phyloP scores from a whole-genome alignment of 169 alveolate genomes.

The Cryptosporidium sp. region DNA sequence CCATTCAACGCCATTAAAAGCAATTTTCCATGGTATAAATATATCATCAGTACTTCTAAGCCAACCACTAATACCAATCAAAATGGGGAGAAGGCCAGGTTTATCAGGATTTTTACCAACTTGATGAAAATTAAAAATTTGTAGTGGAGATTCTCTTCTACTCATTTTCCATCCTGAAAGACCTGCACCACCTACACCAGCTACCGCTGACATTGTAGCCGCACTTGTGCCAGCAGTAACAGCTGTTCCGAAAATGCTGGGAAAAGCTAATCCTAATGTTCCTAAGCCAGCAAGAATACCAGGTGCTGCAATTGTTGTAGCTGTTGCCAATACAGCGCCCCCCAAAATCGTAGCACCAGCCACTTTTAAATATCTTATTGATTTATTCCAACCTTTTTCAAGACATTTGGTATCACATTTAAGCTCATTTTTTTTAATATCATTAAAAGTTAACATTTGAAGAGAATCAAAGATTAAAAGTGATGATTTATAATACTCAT shows the following conservation, averaged over 20 bases:
- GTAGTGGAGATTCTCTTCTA: constrained; percentile 72
- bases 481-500: neutral
- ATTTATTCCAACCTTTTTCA: constrained; percentile 58
- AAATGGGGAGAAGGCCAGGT: constrained; percentile 51
- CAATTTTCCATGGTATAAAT: constrained; percentile 48
- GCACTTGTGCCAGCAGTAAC: constrained; percentile 57
- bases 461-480: constrained; percentile 24
- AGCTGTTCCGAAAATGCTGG: constrained; percentile 48
- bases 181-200: constrained; percentile 72
- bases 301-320: constrained; percentile 73
- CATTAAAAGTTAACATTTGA: constrained; percentile 46
- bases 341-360: constrained; percentile 68
- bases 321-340: constrained; percentile 61
- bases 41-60: constrained; percentile 48
- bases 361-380: constrained; percentile 58
- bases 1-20: constrained; percentile 71
- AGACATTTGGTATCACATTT: constrained; percentile 15
- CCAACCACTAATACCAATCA: constrained; percentile 73
- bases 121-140: constrained; percentile 48
- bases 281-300: constrained; percentile 71
- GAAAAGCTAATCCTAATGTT: constrained; percentile 42
- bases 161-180: constrained; percentile 75
- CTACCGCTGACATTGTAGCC: constrained; percentile 63
- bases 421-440: constrained; percentile 23
- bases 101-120: constrained; percentile 12